Base-by-base conservation (phyloP, 441 rosid genomes). In the Raphanus hybrid region DNA sequence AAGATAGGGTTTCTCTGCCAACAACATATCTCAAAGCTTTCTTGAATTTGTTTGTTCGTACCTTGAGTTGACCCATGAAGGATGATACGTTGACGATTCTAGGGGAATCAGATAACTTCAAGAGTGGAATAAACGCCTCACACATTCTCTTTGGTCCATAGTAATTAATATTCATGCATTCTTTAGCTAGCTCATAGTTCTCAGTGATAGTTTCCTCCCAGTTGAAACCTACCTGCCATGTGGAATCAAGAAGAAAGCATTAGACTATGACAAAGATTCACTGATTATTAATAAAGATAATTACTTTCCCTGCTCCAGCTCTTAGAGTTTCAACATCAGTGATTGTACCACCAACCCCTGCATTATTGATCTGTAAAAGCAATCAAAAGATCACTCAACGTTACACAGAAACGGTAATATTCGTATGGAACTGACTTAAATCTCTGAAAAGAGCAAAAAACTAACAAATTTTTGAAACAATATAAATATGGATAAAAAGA, bases 311-410 rank as follows among this genome's bases (percentile, higher is more conserved):
- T 11, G 70, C 1, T 6, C 48, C 77, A 60, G 78, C 78, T 65
- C 26, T 37, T 29, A 80, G 11, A 63, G 87, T 71, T 16, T 80
- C 75, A 26, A 27, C 65, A 75, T 84, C 85, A 0, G 77, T 2
- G 14, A 62, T 77, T 14, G 39, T 29, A 75, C 91, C 86, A 55
- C 71, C 48, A 80, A 86, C 54, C 27, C 87, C 92, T 29, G 88
- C 92, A 78, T 89, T 90, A 78, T 89, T 90, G 41, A 88, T 83
- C 88, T 87, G 82, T 70, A 64, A 48, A 52, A 69, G 4, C 37
- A 70, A 64, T 43, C 58, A 69, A 64, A 63, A 20, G 18, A 64
- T 43, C 26, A 57, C 60, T 54, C 41, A 3, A 35, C 60, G 39
- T 32, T 3, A 29, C 59, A 7, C 2, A 48, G 0, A 48, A 12